Evolutionary conservation across 495 filamentous ascomycete species (phyloP).

Genomic region (Ascodesmis nigricans): DNA sequence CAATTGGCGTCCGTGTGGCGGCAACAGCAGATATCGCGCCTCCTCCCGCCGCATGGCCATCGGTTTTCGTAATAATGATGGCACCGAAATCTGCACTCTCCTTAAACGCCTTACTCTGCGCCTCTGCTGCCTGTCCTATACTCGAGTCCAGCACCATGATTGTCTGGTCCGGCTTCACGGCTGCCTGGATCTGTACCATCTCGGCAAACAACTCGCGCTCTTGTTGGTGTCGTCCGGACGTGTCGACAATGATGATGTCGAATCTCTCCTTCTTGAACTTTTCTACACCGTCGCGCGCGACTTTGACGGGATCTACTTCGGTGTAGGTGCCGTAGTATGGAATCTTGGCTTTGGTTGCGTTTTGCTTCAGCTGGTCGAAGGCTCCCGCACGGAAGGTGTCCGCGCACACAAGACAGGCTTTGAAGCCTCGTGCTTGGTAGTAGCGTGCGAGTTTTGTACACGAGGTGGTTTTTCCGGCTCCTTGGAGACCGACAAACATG

Average conservation of each 20-base stretch:
- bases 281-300: conserved; percentile 82
- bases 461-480: conserved; percentile 91
- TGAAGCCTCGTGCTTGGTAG: conserved; percentile 88
- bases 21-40: conserved; percentile 97
- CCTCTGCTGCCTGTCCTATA: conserved; percentile 89
- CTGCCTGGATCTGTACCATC: conserved; percentile 90
- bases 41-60: conserved; percentile 83
- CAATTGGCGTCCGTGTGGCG: conserved; percentile 87
- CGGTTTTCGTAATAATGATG: conserved; percentile 97
- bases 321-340: conserved; percentile 94
- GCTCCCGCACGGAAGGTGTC: conserved; percentile 97
- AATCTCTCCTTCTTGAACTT: conserved; percentile 99
- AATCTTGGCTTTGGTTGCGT: conserved; percentile 95
- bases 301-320: conserved; percentile 83
- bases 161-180: conserved; percentile 84
- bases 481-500: conserved; percentile 97
- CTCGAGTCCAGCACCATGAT: conserved; percentile 94
- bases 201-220: conserved; percentile 90
- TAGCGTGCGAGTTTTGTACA: conserved; percentile 94
- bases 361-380: conserved; percentile 97
- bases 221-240: conserved; percentile 77
- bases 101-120: conserved; percentile 89
- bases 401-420: conserved; percentile 82
- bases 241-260: conserved; percentile 97
- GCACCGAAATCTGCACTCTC: conserved; percentile 93